Evolutionary conservation across 2,329 filamentous ascomycete genomes (phyloP).

Genomic region (Xylaria sp.): DNA sequence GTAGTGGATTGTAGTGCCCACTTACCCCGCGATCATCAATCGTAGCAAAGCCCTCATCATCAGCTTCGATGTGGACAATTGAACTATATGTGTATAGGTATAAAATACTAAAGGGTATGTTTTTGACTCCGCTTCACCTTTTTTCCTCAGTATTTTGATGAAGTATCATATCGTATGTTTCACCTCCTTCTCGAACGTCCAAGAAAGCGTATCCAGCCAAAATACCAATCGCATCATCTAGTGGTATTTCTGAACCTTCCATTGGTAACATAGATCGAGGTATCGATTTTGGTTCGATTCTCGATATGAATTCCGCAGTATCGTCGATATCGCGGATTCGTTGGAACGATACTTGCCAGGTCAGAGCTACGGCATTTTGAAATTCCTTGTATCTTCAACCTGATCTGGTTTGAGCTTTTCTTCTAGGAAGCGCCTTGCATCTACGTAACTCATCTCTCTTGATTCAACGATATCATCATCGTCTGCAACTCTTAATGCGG

Average conservation of each 20-base stretch:
- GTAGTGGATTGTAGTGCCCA: no score
- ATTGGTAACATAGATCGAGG: conserved; percentile 48
- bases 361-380: conserved; percentile 50
- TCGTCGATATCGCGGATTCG: conserved; percentile 33
- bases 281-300: conserved; percentile 52
- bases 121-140: no score
- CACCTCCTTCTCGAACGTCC: neutral
- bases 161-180: conserved; percentile 18
- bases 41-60: no score
- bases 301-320: conserved; percentile 51
- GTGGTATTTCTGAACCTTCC: conserved; percentile 11
- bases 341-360: conserved; percentile 51
- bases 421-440: neutral
- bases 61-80: no score
- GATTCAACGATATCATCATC: neutral
- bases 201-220: conserved; percentile 17
- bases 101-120: no score
- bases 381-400: conserved; percentile 40
- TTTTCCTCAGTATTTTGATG: no score
- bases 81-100: no score
- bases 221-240: conserved; percentile 15
- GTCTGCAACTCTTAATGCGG: neutral
- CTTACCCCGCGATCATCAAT: neutral
- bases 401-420: neutral
- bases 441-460: neutral